These are phyloP conservation scores for Datisca glomerata DNA, from an alignment of 306 rosid genomes.

Conservation along the genomic window DNA sequence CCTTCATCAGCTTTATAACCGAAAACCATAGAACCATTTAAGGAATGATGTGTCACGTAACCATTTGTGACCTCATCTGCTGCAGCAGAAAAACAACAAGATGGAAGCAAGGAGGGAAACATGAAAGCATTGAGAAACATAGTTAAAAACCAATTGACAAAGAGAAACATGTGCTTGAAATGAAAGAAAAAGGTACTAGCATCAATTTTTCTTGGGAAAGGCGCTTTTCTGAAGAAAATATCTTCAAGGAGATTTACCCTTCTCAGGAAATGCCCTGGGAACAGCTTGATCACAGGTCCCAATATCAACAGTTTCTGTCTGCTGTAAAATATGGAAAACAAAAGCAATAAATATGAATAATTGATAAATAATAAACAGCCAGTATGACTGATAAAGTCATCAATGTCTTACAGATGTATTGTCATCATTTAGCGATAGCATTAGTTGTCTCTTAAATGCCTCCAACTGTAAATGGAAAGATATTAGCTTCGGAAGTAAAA, in stretches of 20 bases:
- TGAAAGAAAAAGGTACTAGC: constrained; percentile 3
- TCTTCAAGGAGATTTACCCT: constrained; percentile 38
- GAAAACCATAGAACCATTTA: constrained; percentile 29
- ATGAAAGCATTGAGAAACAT: too few relatives aligned
- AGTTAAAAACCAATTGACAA: too few relatives aligned
- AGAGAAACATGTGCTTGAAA: background rate
- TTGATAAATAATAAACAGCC: background rate
- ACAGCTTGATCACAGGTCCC: constrained; percentile 83
- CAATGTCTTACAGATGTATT: constrained; percentile 56
- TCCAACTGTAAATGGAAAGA: constrained; percentile 56
- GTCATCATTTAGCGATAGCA: constrained; percentile 84
- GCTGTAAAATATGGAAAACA: constrained; percentile 25
- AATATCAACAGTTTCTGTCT: constrained; percentile 78
- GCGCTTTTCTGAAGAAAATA: constrained; percentile 8
- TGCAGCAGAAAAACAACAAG: constrained; percentile 9
- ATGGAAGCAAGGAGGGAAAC: background rate
- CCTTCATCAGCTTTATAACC: constrained; percentile 56
- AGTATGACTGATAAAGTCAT: constrained; percentile 5
- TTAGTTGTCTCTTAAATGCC: constrained; percentile 76
- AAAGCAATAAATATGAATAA: constrained; percentile 8
- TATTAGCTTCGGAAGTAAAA: too few relatives aligned
- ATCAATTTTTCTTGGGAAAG: too few relatives aligned
- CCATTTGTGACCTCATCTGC: constrained; percentile 62
- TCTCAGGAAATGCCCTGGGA: constrained; percentile 79
- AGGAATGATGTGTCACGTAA: constrained; percentile 28